These are phyloP conservation scores for Sphaceloma murrayae DNA, from an alignment of 2,329 filamentous ascomycete genomes.

Conservation along the genomic window DNA sequence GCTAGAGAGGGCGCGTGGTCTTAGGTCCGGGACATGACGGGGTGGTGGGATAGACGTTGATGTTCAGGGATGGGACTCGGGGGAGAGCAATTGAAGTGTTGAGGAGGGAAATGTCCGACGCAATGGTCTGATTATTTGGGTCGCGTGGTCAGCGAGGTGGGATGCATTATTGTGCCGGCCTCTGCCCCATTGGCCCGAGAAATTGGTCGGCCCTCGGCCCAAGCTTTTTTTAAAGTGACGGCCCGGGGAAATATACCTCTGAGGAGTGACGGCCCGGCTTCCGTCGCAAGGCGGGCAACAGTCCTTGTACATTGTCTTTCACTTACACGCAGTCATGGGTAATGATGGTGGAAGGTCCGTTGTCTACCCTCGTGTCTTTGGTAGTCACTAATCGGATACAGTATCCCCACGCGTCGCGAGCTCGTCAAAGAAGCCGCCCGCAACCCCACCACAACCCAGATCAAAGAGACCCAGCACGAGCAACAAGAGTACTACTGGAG, in stretches of 20 bases:
- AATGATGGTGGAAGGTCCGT: conserved; percentile 64
- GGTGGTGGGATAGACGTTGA: background rate
- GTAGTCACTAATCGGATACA: too few species aligned
- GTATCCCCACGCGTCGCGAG: conserved; percentile 89
- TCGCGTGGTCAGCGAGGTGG: conserved; percentile 5
- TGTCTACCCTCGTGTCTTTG: too few species aligned
- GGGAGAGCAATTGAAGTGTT: conserved; percentile 1
- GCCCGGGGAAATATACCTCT: too few species aligned
- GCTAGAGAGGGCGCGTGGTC: background rate
- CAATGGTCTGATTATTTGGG: background rate
- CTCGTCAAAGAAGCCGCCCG: conserved; percentile 90
- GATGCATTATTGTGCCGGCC: background rate
- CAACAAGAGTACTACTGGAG: conserved; percentile 79
- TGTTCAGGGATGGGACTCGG: background rate
- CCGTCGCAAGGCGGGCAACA: too few species aligned
- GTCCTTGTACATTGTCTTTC: too few species aligned
- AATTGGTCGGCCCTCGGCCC: background rate
- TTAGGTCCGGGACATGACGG: background rate
- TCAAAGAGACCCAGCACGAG: conserved; percentile 81
- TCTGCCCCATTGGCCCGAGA: conserved; percentile 13
- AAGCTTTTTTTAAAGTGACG: conserved; percentile 2
- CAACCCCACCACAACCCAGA: conserved; percentile 67
- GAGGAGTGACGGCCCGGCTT: background rate
- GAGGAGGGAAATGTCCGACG: conserved; percentile 1
- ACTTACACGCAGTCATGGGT: conserved; percentile 10